Evolutionary conservation across 768 basidiomycete species (phyloP).

Genomic region (Leccinum disarticulatum): DNA sequence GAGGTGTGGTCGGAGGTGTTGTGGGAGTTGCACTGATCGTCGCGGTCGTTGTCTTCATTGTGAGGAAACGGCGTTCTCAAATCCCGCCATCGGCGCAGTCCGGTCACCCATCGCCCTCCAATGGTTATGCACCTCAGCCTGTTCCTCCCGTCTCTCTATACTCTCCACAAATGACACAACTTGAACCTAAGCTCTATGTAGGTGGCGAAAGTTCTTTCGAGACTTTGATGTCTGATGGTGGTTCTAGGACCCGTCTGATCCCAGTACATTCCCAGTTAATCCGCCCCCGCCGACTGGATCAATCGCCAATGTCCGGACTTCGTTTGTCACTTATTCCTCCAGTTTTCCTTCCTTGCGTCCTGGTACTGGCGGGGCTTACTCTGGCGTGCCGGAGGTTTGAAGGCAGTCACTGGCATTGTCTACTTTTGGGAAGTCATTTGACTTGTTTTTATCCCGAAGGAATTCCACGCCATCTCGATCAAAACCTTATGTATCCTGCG

Average conservation of each 20-base stretch:
- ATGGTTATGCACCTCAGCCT: constrained; percentile 11
- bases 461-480: too few relatives aligned
- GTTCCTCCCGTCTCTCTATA: neutral
- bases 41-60: constrained; percentile 7
- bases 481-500: too few relatives aligned
- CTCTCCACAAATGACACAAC: constrained; percentile 21
- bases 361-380: constrained; percentile 19
- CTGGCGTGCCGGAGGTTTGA: constrained; percentile 30
- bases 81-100: constrained; percentile 19
- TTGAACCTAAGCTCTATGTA: constrained; percentile 30
- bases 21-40: too few relatives aligned
- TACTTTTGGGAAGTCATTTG: too few relatives aligned
- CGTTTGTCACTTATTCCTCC: constrained; percentile 12
- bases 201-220: too few relatives aligned
- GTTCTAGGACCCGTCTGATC: constrained; percentile 37
- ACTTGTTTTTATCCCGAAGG: too few relatives aligned
- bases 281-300: constrained; percentile 18
- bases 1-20: too few relatives aligned
- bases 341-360: constrained; percentile 7
- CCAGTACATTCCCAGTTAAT: constrained; percentile 37
- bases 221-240: constrained; percentile 1
- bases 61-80: constrained; percentile 28
- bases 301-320: constrained; percentile 7
- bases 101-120: neutral
- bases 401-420: neutral